Base-by-base conservation (phyloP, 306 rosid genomes). In the Gastrolobium villosum region DNA sequence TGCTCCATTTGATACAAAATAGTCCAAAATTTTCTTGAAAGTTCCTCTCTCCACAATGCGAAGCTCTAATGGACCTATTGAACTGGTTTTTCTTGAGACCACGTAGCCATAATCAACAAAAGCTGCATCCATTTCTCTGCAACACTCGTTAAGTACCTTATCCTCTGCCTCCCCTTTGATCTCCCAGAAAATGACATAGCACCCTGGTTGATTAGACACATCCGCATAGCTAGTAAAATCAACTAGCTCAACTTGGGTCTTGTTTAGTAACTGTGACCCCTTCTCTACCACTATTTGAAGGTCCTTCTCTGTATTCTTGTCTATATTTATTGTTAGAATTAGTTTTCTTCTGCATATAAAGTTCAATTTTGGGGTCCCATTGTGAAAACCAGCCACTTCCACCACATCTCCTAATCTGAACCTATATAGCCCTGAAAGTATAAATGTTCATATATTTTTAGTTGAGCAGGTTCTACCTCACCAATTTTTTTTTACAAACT, bases 251-350 rank as follows among this genome's bases (percentile, higher is more conserved):
- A 89, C 92, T 60, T 73, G 52, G 50, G 61, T 56, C 31, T 60
- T 15, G 73, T 49, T 76, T 7, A 91, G 83, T 3, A 89, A 28
- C 70, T 83, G 83, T 2, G 88, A 79, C 6, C 92, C 94, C 30
- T 72, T 88, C 81, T 91, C 94, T 14, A 91, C 97, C 7, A 84
- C 97, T 5, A 83, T 49, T 9, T 91, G 94, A 1, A 91, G 90
- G 81, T 91, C 97, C 66, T 83, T 86, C 72, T 91, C 97, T 0
- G 94, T 91, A 77, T 91, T 91, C 56, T 91, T 91, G 94, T 91
- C 97, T 8, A 91, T 88, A 52, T 89, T 91, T 13, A 91, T 62
- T 4, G 91, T 86, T 67, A 91, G 60, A 4, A 91, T 65, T 4
- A 91, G 92, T 81, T 89, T 91, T 72, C 92, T 85, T 72, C 97